phyloP scores from a whole-genome alignment of 1,284 basidiomycete species.

The Malassezia arunalokei region DNA sequence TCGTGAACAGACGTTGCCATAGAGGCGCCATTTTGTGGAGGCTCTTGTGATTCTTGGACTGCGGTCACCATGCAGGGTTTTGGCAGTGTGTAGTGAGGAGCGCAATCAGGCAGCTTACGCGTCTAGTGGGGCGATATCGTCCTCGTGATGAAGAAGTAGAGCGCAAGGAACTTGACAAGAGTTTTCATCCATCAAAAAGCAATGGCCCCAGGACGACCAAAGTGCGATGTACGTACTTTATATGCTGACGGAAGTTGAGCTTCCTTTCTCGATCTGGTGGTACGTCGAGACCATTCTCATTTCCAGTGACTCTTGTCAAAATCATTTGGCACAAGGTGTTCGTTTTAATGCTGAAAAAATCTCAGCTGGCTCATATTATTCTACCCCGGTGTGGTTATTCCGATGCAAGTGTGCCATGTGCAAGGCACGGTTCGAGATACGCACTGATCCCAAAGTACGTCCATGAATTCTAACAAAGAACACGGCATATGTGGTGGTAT shows the following conservation, averaged over 20 bases:
- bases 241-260: conserved; percentile 36
- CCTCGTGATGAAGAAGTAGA: conserved; percentile 25
- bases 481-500: conserved; percentile 79
- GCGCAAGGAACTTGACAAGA: conserved; percentile 14
- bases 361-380: conserved; percentile 88
- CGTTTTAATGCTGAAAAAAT: conserved; percentile 98
- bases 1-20: not conserved
- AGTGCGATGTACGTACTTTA: conserved; percentile 52
- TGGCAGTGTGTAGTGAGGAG: conserved; percentile 15
- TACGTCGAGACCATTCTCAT: not conserved
- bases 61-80: conserved; percentile 37
- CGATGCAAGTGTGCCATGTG: conserved; percentile 94
- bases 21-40: conserved; percentile 5
- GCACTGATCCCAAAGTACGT: conserved; percentile 78
- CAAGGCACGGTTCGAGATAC: conserved; percentile 83
- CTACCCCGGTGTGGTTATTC: conserved; percentile 85
- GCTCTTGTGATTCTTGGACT: not conserved
- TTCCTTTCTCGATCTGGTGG: conserved; percentile 98
- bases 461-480: conserved; percentile 54
- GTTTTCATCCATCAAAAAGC: conserved; percentile 43
- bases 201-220: not conserved
- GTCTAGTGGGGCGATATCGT: conserved; percentile 32
- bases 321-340: conserved; percentile 28
- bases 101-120: not conserved
- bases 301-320: conserved; percentile 10